Percentiles rank a stretch among this genome's conserved stretches.
These are phyloP conservation scores for Mycena latifolia DNA, from an alignment of 768 basidiomycete species.

Conservation along the genomic window DNA sequence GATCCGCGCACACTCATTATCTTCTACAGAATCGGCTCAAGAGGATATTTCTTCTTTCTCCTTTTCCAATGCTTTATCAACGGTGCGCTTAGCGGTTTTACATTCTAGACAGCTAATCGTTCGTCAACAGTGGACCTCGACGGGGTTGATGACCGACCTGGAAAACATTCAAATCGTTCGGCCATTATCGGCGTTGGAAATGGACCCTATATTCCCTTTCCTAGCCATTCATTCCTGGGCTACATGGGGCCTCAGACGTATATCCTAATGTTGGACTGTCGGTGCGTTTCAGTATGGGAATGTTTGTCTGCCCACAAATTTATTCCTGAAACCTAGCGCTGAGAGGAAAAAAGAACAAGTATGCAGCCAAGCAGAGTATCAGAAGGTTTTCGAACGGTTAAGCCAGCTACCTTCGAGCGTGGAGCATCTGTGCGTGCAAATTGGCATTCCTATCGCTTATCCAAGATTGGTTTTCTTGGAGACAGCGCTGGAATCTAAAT, in stretches of 20 bases:
- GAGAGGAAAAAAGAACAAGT: constrained; percentile 89
- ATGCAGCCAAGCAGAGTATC: constrained; percentile 81
- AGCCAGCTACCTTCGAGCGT: constrained; percentile 70
- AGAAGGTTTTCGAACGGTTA: constrained; percentile 76
- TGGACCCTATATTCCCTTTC: constrained; percentile 84
- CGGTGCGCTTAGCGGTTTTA: constrained; percentile 54
- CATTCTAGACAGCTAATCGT: constrained; percentile 35
- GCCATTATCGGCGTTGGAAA: constrained; percentile 74
- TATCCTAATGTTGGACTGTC: constrained; percentile 85
- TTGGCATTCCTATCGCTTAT: constrained; percentile 92
- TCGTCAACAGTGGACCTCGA: constrained; percentile 71
- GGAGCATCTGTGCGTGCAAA: constrained; percentile 86
- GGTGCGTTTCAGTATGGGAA: constrained; percentile 58
- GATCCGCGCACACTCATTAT: constrained; percentile 3
- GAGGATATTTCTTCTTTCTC: constrained; percentile 93
- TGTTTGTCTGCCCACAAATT: constrained; percentile 4
- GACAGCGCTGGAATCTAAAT: constrained; percentile 78
- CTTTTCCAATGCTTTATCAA: constrained; percentile 95
- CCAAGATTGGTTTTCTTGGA: constrained; percentile 95
- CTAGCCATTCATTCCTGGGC: constrained; percentile 85
- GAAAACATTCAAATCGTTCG: constrained; percentile 75
- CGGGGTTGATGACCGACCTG: constrained; percentile 72
- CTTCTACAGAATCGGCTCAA: constrained; percentile 75
- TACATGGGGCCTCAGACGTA: constrained; percentile 84
- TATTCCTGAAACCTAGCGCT: constrained; percentile 61